Base-by-base conservation (phyloP, 441 rosid species). In the Mallotus japonicus region DNA sequence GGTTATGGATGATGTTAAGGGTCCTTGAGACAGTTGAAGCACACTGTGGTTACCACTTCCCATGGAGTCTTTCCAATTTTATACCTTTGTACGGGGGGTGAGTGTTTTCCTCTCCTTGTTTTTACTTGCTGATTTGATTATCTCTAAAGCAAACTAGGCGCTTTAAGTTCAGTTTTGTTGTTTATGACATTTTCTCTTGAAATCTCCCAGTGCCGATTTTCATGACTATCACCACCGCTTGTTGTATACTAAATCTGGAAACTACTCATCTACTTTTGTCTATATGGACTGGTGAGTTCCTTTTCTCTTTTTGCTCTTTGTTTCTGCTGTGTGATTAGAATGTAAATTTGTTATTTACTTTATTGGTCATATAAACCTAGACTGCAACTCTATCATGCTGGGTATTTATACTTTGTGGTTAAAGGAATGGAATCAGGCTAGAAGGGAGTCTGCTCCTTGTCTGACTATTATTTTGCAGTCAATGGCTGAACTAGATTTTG, bases 21-120 rank as follows among this genome's bases (percentile, higher is more conserved):
- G 99, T 95, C 65, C 84, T 95, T 68, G 99, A 92, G 88, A 92
- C 99, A 32, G 97, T 95, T 60, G 99, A 95, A 80, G 98, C 98
- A 65, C 99, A 95, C 73, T 92, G 96, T 77, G 99, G 99, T 79
- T 95, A 95, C 78, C 95, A 95, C 85, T 92, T 95, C 83, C 99
- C 99, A 14, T 95, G 99, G 98, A 95, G 99, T 85, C 90, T 85
- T 75, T 90, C 99, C 65, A 92, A 95, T 79, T 90, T 95, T 76
- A 53, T 95, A 54, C 98, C 98, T 72, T 65, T 95, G 53, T 95
- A 95, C 83, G 99, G 98, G 64, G 99, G 99, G 99, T 95, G 81
- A 76, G 92, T 77, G 28, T 68, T 67, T 54, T 8, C 16, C 58
- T 54, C 40, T 3, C 22, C 22, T 54, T 16, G 22, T 59, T 22